Base-by-base conservation (phyloP, 306 rosid species). In the Malus sieversii region DNA sequence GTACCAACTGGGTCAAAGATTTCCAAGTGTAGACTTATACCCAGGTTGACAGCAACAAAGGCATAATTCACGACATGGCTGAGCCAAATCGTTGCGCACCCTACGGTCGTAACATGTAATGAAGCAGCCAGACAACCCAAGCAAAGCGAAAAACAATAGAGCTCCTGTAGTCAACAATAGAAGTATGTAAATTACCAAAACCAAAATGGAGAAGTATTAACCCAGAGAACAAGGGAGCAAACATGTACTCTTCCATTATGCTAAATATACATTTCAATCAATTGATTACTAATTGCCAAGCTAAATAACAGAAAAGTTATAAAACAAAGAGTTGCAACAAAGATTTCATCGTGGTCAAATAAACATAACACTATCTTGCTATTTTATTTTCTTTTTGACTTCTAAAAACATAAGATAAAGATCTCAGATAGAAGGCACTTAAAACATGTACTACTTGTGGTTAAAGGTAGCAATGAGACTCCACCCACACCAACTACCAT, bases 1-100 rank as follows among this genome's bases (percentile, higher is more conserved):
- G 32, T 44, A 58, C 30, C 35, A 77, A 83, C 65, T 25, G 70
- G 55, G 69, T 38, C 38, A 78, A 72, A 71, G 64, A 48, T 69
- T 66, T 29, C 35, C 20, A 20, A 78, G 62, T 7, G 22, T 25
- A 81, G 72, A 80, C 75, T 70, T 45, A 77, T 92, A 95, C 99
- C 99, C 97, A 70, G 99, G 99, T 72, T 92, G 99, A 68, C 99
- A 95, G 87, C 99, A 95, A 84, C 99, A 95, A 70, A 95, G 93
- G 79, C 97, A 95, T 77, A 95, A 88, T 82, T 95, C 99, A 82
- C 99, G 86, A 78, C 99, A 95, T 82, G 99, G 99, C 84, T 90
- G 99, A 73, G 99, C 97, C 88, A 95, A 88, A 88, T 95, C 99
- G 72, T 83, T 92, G 78, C 97, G 97, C 73, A 95, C 99, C 87